phyloP scores from a whole-genome alignment of 2,329 filamentous ascomycete species.

The Colletotrichum orbiculare region DNA sequence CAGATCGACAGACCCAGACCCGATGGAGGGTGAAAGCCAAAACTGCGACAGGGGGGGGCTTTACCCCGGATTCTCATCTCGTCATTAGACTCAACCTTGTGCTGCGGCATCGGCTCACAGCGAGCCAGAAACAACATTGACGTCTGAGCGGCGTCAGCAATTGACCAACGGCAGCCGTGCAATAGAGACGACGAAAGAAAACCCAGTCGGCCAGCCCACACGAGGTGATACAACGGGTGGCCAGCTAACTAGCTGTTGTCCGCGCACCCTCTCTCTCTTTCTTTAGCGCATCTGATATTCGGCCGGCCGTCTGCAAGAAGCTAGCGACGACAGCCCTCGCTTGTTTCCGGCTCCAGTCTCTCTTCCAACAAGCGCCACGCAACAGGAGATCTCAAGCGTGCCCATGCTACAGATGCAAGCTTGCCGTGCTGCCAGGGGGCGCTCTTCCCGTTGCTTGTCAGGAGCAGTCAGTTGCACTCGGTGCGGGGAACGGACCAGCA shows the following conservation, averaged over 20 bases:
- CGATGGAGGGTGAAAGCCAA: constrained; percentile 33
- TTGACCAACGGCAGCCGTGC: not conserved
- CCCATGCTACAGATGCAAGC: not conserved
- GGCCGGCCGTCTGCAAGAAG: too few relatives aligned
- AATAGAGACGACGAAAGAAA: not conserved
- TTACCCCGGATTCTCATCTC: constrained; percentile 38
- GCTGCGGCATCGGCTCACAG: constrained; percentile 17
- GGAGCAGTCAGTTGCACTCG: constrained; percentile 21
- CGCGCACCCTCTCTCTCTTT: too few relatives aligned
- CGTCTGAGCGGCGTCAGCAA: constrained; percentile 17
- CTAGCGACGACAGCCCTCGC: too few relatives aligned
- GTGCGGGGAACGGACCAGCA: constrained; percentile 24
- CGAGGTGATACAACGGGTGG: too few relatives aligned
- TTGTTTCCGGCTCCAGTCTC: too few relatives aligned
- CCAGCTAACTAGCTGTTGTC: too few relatives aligned
- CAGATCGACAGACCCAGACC: constrained; percentile 28
- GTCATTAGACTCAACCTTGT: constrained; percentile 34
- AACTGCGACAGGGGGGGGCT: constrained; percentile 18
- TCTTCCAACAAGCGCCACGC: not conserved
- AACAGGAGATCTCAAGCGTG: not conserved
- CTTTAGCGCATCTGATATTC: too few relatives aligned
- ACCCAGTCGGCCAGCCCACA: not conserved
- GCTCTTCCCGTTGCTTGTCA: not conserved
- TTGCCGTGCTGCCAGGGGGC: not conserved
- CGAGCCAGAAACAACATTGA: constrained; percentile 8